These are phyloP conservation scores for Carex myosuroides DNA, from an alignment of 176 grass and related monocot species.

Conservation along the genomic window DNA sequence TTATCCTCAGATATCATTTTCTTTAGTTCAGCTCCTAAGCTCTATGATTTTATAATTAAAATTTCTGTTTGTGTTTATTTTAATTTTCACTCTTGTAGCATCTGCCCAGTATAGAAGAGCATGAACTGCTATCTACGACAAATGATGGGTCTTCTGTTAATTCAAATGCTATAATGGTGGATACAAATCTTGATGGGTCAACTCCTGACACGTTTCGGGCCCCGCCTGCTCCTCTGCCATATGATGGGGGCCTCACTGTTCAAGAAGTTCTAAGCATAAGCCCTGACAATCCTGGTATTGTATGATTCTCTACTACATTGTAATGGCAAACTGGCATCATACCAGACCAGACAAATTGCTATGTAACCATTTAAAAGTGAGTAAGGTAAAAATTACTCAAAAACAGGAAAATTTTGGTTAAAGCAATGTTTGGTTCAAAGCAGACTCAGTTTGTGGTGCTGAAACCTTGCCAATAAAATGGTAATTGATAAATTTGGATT, in stretches of 20 bases:
- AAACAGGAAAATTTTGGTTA: neutral
- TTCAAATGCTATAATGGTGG: constrained; percentile 46
- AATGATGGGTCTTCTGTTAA: constrained; percentile 48
- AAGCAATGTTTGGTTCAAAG: neutral
- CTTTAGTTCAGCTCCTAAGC: neutral
- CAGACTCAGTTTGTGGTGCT: neutral
- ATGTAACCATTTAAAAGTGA: neutral
- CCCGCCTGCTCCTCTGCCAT: constrained; percentile 81
- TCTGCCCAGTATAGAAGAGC: constrained; percentile 59
- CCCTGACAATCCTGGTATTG: constrained; percentile 35
- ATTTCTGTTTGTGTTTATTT: constrained; percentile 3
- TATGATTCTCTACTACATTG: neutral
- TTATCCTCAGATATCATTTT: neutral
- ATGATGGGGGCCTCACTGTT: constrained; percentile 51
- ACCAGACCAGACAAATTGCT: neutral
- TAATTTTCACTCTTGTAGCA: constrained; percentile 31
- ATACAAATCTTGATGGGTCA: constrained; percentile 66
- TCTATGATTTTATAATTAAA: neutral
- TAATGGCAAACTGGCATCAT: neutral
- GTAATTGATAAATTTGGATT: neutral
- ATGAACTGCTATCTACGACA: constrained; percentile 58
- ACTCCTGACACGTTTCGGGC: constrained; percentile 73
- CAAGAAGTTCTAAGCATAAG: constrained; percentile 22
- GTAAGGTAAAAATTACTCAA: neutral
- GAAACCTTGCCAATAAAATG: constrained; percentile 4